A percentile compares a stretch with the other conserved stretches of the same genome.
phyloP scores from a whole-genome alignment of 2,329 filamentous ascomycete species.

The Colletotrichum liaoningense region DNA sequence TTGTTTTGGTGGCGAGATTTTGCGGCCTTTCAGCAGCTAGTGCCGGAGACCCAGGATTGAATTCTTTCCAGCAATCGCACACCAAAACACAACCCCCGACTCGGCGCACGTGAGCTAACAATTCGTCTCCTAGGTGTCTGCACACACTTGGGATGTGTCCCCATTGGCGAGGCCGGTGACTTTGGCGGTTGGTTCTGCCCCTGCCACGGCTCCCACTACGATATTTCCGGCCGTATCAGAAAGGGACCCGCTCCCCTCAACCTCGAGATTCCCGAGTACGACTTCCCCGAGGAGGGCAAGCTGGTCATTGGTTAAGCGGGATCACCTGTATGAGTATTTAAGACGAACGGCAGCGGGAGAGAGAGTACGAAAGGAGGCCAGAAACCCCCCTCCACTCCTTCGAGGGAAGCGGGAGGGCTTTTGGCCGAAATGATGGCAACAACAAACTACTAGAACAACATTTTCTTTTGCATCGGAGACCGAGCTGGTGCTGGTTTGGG shows the following conservation, averaged over 20 bases:
- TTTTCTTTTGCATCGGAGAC: constrained; percentile 35
- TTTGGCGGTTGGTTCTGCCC: constrained; percentile 99
- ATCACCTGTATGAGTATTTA: constrained; percentile 34
- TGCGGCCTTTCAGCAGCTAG: background rate
- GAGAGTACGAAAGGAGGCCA: background rate
- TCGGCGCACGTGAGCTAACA: constrained; percentile 38
- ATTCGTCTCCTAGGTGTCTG: constrained; percentile 79
- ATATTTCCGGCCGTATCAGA: constrained; percentile 98
- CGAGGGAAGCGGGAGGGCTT: background rate
- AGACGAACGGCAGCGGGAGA: constrained; percentile 12
- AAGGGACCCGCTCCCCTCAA: constrained; percentile 98
- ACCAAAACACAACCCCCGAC: background rate
- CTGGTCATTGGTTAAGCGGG: constrained; percentile 88
- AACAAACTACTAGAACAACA: constrained; percentile 31
- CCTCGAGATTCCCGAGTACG: constrained; percentile 93
- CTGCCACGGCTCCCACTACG: constrained; percentile 99
- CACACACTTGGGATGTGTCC: constrained; percentile 99
- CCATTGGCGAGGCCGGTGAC: constrained; percentile 98
- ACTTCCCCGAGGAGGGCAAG: constrained; percentile 90
- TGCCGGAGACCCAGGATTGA: background rate
- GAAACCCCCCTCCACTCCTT: background rate
- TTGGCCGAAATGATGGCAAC: constrained; percentile 6
- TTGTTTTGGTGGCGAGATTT: background rate
- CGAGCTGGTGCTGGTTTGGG: constrained; percentile 33
- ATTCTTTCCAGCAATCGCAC: background rate